Base-by-base conservation (phyloP, 768 basidiomycete species). In the Trametes villosa region DNA sequence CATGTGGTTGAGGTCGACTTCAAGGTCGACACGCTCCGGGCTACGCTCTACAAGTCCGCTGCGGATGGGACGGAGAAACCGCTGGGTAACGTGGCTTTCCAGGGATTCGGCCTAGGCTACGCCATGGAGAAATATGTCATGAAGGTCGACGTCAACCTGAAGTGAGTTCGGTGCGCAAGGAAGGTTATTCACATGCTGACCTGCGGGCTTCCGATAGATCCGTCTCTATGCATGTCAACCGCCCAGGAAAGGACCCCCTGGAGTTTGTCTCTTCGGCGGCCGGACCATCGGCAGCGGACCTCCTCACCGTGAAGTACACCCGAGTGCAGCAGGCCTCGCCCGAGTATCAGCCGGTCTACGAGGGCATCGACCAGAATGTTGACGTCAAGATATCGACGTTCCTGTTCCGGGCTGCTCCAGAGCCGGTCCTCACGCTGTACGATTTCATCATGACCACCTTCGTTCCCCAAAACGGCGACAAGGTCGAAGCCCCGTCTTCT, bases 371-470 rank as follows among this genome's bases (percentile, higher is more conserved):
- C 67, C 96, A 97, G 74, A 90, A 78, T 59, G 85, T 98, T 58
- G 89, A 94, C 67, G 84, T 94, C 65, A 86, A 86, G 66, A 79
- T 98, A 38, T 96, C 96, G 4, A 97, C 96, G 0, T 87, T 99
- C 71, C 83, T 96, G 53, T 88, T 98, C 74, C 86, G 86, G 57
- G 87, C 90, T 3, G 89, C 91, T 9, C 95, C 97, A 0, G 93
- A 94, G 69, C 95, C 96, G 13, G 88, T 98, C 42, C 77, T 99
- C 36, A 82, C 89, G 2, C 75, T 98, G 22, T 98, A 98, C 74
- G 95, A 98, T 76, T 98, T 96, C 77, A 85, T 99, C 74, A 96
- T 99, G 89, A 89, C 91, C 3, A 98, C 97, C 0, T 99, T 99
- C 74, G 91, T 94, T 11, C 85, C 89, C 9, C 57, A 67, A 42